Conservation (phyloP, 331 rosid genomes). For the Malus hybrid region DNA sequence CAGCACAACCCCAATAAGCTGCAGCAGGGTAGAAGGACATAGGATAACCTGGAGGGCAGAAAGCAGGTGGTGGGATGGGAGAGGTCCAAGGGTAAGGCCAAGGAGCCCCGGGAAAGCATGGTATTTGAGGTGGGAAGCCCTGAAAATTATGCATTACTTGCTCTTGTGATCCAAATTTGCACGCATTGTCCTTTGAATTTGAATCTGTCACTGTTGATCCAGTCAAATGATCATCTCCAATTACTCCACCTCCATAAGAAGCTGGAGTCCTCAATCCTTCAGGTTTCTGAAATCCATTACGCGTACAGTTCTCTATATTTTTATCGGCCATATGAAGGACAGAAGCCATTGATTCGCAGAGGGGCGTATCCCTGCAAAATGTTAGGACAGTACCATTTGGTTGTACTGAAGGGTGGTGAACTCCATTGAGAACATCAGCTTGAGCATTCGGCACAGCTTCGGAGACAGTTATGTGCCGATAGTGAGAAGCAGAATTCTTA, state of each 20-base stretch:
- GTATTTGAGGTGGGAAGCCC: conserved; percentile 48
- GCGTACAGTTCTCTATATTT: conserved; percentile 26
- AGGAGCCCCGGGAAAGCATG: conserved; percentile 57
- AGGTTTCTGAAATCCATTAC: conserved; percentile 49
- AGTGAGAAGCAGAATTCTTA: conserved; percentile 55
- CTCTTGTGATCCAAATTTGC: conserved; percentile 37
- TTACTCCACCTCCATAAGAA: conserved; percentile 37
- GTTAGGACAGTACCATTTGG: conserved; percentile 51
- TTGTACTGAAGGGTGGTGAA: conserved; percentile 42
- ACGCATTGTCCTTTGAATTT: conserved; percentile 31
- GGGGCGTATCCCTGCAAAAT: conserved; percentile 60
- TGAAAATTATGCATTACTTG: conserved; percentile 40
- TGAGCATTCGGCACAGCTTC: conserved; percentile 45
- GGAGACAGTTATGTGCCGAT: conserved; percentile 55
- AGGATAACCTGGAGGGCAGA: conserved; percentile 64
- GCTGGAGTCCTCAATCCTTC: conserved; percentile 40
- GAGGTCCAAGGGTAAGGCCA: conserved; percentile 80
- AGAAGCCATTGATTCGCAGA: conserved; percentile 66
- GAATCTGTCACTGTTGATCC: conserved; percentile 40
- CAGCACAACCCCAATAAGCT: conserved; percentile 64
- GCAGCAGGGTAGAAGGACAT: conserved; percentile 62
- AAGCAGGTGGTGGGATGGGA: conserved; percentile 49
- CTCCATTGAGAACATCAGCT: conserved; percentile 29
- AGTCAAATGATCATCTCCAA: conserved; percentile 29
- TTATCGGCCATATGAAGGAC: conserved; percentile 52